These are phyloP conservation scores for Hippophae tibetana DNA, from an alignment of 306 rosid species.

Conservation along the genomic window DNA sequence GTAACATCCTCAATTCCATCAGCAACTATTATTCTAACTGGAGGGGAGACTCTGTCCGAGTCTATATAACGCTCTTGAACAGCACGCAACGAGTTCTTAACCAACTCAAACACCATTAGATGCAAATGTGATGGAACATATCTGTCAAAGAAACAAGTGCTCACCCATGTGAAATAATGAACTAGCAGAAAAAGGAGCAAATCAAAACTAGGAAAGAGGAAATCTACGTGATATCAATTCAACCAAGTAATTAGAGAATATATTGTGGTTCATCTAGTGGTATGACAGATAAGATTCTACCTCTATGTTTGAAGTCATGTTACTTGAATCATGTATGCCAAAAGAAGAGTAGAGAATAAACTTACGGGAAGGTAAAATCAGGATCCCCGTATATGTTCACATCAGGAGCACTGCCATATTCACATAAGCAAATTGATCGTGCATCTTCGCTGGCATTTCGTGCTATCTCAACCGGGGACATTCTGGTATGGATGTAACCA, in stretches of 20 bases:
- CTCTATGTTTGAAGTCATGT: no score
- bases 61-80: slow-evolving; percentile 80
- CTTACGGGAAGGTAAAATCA: slow-evolving; percentile 88
- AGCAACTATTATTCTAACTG: slow-evolving; percentile 77
- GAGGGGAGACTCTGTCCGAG: slow-evolving; percentile 66
- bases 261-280: no score
- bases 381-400: slow-evolving; percentile 77
- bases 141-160: slow-evolving; percentile 28
- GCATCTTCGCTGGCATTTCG: slow-evolving; percentile 77
- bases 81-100: slow-evolving; percentile 91
- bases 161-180: background rate
- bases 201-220: no score
- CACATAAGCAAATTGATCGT: slow-evolving; percentile 65
- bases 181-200: no score
- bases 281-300: no score
- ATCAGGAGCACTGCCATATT: slow-evolving; percentile 81
- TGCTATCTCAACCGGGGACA: slow-evolving; percentile 79
- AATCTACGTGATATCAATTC: no score
- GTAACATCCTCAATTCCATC: slow-evolving; percentile 96
- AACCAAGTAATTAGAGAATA: no score
- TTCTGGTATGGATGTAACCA: slow-evolving; percentile 85
- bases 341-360: slow-evolving; percentile 9
- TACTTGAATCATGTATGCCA: background rate
- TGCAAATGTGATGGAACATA: slow-evolving; percentile 93
- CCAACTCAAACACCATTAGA: slow-evolving; percentile 95